Evolutionary conservation across 2,329 filamentous ascomycete genomes (phyloP).

Genomic region (Calonectria naviculata): DNA sequence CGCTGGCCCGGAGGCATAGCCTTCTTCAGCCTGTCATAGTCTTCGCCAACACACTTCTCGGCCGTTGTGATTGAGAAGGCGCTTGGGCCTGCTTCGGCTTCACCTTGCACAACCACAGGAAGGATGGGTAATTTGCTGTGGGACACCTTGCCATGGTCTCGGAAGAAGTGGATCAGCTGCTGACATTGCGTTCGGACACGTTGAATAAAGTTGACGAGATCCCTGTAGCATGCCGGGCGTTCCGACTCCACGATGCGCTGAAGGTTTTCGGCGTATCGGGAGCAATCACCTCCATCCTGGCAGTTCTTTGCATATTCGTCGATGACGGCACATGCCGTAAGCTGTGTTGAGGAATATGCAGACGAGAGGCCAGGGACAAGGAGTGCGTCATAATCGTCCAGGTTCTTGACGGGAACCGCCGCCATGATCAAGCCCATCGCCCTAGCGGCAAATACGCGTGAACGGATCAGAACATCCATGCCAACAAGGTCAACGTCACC

Average conservation of each 20-base stretch:
- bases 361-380: conserved; percentile 77
- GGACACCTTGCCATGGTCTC: conserved; percentile 87
- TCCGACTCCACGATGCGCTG: conserved; percentile 84
- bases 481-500: conserved; percentile 96
- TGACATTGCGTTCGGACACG: conserved; percentile 92
- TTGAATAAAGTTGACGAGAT: conserved; percentile 90
- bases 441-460: conserved; percentile 85
- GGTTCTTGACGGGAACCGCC: conserved; percentile 72
- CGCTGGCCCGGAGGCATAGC: conserved; percentile 89
- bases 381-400: conserved; percentile 72
- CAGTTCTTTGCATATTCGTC: conserved; percentile 85
- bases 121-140: conserved; percentile 80
- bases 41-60: conserved; percentile 85
- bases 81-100: conserved; percentile 88
- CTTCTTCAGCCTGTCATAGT: conserved; percentile 91
- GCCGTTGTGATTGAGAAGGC: conserved; percentile 91
- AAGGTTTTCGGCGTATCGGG: conserved; percentile 72
- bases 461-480: conserved; percentile 87
- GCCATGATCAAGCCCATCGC: conserved; percentile 89
- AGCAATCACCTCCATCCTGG: conserved; percentile 51
- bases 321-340: conserved; percentile 84
- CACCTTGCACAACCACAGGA: conserved; percentile 93
- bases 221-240: conserved; percentile 84
- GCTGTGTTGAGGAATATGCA: conserved; percentile 85
- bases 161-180: conserved; percentile 89